Conservation (phyloP, 169 alveolate genomes). For the Plasmodium coatneyi region DNA sequence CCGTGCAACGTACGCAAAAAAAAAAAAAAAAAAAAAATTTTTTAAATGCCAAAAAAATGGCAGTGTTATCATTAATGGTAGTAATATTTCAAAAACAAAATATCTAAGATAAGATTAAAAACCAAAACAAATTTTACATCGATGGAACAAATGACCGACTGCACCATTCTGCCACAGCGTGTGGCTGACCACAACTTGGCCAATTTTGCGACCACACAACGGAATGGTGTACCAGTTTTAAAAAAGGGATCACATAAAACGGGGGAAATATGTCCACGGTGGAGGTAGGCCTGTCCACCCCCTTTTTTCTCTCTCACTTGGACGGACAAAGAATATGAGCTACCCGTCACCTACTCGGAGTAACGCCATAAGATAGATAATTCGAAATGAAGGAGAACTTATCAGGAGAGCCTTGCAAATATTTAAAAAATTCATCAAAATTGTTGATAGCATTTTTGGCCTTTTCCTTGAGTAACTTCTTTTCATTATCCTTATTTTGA, state of each 20-base stretch:
- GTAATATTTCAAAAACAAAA: neutral
- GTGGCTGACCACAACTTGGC: neutral
- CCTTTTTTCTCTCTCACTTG: neutral
- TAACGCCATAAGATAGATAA: slow-evolving; percentile 60
- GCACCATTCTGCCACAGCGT: neutral
- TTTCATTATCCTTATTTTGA: slow-evolving; percentile 62
- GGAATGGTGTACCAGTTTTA: neutral
- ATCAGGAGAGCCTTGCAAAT: slow-evolving; percentile 62
- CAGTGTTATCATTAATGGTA: neutral
- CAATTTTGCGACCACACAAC: neutral
- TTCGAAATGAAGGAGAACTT: slow-evolving; percentile 57
- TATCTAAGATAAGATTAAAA: neutral
- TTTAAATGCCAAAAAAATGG: neutral
- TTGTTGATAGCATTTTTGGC: slow-evolving; percentile 56
- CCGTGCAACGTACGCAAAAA: neutral
- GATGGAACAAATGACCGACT: neutral
- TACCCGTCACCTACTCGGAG: neutral
- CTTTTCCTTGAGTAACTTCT: slow-evolving; percentile 56
- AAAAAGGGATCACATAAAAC: neutral
- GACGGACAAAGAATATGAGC: neutral
- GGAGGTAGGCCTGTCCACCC: neutral
- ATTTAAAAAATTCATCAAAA: slow-evolving; percentile 72
- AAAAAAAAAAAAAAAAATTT: too few species aligned
- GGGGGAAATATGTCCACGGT: neutral
- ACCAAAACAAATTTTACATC: neutral